phyloP scores from a whole-genome alignment of 805 yeast genomes.

The Lipomyces starkeyi region DNA sequence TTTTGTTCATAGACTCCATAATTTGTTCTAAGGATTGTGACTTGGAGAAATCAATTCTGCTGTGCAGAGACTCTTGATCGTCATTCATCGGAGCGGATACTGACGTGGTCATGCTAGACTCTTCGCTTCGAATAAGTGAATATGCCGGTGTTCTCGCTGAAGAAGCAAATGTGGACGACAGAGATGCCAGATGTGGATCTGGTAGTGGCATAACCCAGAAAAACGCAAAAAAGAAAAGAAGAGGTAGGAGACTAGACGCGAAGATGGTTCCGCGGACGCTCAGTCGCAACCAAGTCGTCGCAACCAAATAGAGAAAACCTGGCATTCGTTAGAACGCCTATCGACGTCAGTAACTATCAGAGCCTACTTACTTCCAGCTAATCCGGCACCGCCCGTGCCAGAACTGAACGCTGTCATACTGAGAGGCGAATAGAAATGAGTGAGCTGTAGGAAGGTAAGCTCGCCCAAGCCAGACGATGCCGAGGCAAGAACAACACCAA shows the following conservation, averaged over 20 bases:
- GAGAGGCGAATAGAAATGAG: conserved; percentile 68
- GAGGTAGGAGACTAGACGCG: conserved; percentile 55
- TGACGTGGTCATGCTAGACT: not conserved
- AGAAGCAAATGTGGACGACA: conserved; percentile 23
- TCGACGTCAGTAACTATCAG: conserved; percentile 12
- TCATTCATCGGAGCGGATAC: not conserved
- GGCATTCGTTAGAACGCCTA: not conserved
- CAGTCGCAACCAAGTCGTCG: conserved; percentile 72
- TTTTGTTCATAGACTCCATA: conserved; percentile 24
- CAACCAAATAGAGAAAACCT: conserved; percentile 62
- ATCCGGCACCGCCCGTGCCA: conserved; percentile 97
- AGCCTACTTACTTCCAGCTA: conserved; percentile 64
- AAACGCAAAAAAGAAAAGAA: conserved; percentile 43
- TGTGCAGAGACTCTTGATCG: conserved; percentile 18
- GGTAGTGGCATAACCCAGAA: conserved; percentile 44
- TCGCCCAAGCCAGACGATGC: conserved; percentile 90
- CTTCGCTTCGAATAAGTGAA: conserved; percentile 19
- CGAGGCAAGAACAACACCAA: conserved; percentile 82
- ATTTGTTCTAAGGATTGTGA: conserved; percentile 18
- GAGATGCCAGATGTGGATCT: conserved; percentile 29
- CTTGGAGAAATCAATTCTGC: conserved; percentile 19
- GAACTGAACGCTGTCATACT: conserved; percentile 81
- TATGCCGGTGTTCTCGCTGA: conserved; percentile 11
- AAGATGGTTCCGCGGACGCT: conserved; percentile 61
- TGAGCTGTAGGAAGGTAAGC: conserved; percentile 81